phyloP scores from a whole-genome alignment of 2,329 filamentous ascomycete species.

The Pezicula radicicola region DNA sequence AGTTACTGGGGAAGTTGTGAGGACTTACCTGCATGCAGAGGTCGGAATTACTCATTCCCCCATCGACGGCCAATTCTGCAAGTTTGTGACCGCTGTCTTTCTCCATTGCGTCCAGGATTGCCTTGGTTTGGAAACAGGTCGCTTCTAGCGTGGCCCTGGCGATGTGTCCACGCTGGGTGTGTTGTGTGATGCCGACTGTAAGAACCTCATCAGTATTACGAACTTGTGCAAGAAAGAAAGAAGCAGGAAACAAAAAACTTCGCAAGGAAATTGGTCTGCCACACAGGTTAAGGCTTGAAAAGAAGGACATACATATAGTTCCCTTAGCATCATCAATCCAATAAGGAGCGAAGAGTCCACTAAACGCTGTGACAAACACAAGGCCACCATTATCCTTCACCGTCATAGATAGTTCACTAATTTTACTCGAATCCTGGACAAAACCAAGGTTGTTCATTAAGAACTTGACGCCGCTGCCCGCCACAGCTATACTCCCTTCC shows the following conservation, averaged over 20 bases:
- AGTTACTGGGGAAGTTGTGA: background rate
- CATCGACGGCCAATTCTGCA: slow-evolving; percentile 76
- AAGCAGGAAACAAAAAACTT: slow-evolving; percentile 39
- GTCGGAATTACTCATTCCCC: slow-evolving; percentile 85
- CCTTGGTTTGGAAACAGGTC: slow-evolving; percentile 89
- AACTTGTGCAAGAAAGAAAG: no score
- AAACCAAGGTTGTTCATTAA: slow-evolving; percentile 62
- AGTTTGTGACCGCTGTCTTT: slow-evolving; percentile 77
- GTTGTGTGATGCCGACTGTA: slow-evolving; percentile 75
- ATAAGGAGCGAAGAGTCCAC: slow-evolving; percentile 86
- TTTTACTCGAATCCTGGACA: slow-evolving; percentile 46
- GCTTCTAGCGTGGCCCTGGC: slow-evolving; percentile 87
- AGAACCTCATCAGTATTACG: no score
- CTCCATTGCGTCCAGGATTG: slow-evolving; percentile 89
- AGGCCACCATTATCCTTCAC: slow-evolving; percentile 76
- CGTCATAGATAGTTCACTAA: slow-evolving; percentile 48
- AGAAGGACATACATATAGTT: slow-evolving; percentile 50
- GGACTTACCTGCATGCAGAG: slow-evolving; percentile 73
- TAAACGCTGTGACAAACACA: slow-evolving; percentile 86
- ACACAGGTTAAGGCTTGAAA: no score
- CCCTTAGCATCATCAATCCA: slow-evolving; percentile 94
- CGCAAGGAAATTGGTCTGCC: background rate
- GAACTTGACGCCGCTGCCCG: slow-evolving; percentile 77
- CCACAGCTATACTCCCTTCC: slow-evolving; percentile 81
- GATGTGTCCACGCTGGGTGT: slow-evolving; percentile 82